Conservation (phyloP, 345 rosid genomes). For the Camelina sativa region DNA sequence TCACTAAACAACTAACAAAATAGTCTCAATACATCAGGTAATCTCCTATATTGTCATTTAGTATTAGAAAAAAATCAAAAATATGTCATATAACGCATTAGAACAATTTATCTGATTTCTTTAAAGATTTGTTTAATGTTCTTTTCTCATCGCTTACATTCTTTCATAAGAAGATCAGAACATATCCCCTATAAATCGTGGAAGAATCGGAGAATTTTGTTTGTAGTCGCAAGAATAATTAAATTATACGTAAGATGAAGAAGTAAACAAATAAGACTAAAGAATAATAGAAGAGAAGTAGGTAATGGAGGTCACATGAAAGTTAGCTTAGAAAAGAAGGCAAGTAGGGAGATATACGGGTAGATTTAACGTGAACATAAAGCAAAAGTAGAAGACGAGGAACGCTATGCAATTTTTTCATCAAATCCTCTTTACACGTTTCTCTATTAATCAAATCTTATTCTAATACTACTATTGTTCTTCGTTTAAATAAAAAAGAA, state of each 20-base stretch:
- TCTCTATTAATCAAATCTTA: slow-evolving; percentile 24
- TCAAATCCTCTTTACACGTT: slow-evolving; percentile 30
- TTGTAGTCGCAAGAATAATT: slow-evolving; percentile 3
- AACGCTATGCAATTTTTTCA: slow-evolving; percentile 32
- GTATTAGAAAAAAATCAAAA: background rate
- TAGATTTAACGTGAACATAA: slow-evolving; percentile 37
- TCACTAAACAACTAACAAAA: slow-evolving; percentile 11
- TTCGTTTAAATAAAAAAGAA: background rate
- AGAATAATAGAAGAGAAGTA: slow-evolving; percentile 8
- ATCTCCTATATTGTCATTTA: slow-evolving; percentile 27
- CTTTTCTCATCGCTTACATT: background rate
- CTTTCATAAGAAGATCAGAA: background rate
- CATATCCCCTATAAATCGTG: slow-evolving; percentile 5
- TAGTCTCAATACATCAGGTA: slow-evolving; percentile 17
- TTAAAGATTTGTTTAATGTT: background rate
- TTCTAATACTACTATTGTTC: background rate
- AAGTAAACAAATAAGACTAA: too few species aligned
- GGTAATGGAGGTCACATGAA: slow-evolving; percentile 45
- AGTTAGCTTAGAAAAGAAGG: slow-evolving; percentile 43
- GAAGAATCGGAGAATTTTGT: background rate
- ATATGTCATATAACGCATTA: background rate
- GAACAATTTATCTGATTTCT: background rate
- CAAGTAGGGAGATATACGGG: slow-evolving; percentile 27
- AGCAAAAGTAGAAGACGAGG: slow-evolving; percentile 37
- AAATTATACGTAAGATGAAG: background rate